phyloP scores from a whole-genome alignment of 352 stramenopile species.

The Halophytophthora polymorphica region DNA sequence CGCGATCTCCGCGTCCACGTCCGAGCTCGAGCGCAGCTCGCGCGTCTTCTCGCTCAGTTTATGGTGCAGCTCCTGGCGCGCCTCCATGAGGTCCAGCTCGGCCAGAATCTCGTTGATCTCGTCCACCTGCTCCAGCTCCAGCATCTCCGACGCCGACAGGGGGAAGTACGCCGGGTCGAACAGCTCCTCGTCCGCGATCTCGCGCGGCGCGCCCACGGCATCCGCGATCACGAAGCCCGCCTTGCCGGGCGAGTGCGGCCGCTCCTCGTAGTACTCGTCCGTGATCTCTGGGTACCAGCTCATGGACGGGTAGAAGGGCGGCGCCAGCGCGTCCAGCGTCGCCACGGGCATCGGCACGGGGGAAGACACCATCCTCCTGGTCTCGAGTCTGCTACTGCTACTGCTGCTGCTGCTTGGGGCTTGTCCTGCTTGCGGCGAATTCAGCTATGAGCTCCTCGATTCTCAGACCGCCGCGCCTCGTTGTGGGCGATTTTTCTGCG shows the following conservation, averaged over 20 bases:
- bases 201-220: slow-evolving; percentile 38
- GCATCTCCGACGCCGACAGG: slow-evolving; percentile 51
- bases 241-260: slow-evolving; percentile 53
- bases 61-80: slow-evolving; percentile 64
- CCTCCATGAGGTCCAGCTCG: slow-evolving; percentile 78
- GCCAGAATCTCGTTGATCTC: slow-evolving; percentile 78
- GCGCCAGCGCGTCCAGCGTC: slow-evolving; percentile 48
- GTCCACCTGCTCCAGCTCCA: slow-evolving; percentile 73
- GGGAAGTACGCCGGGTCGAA: slow-evolving; percentile 69
- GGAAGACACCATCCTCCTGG: slow-evolving; percentile 49
- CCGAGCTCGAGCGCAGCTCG: slow-evolving; percentile 49
- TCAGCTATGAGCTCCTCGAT: too few relatives aligned
- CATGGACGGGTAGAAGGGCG: slow-evolving; percentile 59
- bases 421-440: slow-evolving; percentile 21
- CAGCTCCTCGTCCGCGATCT: slow-evolving; percentile 75
- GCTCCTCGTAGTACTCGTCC: slow-evolving; percentile 65
- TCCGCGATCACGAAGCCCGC: slow-evolving; percentile 66
- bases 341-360: slow-evolving; percentile 32
- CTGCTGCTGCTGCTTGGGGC: not conserved
- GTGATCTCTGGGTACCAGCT: slow-evolving; percentile 52
- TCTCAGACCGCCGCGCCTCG: too few relatives aligned
- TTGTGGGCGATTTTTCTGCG: too few relatives aligned
- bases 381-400: too few relatives aligned
- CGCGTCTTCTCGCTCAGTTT: slow-evolving; percentile 52
- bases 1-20: slow-evolving; percentile 59